These are phyloP conservation scores for Rosa chinensis DNA, from an alignment of 306 rosid species.

Conservation along the genomic window DNA sequence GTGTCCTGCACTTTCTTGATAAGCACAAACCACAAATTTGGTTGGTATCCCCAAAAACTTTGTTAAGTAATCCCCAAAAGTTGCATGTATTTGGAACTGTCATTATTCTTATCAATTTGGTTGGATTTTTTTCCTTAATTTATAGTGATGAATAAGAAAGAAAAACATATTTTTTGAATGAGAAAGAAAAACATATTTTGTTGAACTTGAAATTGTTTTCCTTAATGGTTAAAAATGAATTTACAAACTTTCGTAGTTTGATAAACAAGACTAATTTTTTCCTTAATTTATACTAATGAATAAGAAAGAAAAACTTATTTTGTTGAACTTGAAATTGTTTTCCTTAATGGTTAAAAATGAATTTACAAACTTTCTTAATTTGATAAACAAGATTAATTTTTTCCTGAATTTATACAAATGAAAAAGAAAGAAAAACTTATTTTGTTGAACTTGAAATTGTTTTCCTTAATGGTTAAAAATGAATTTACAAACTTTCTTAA, in stretches of 20 bases:
- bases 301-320: background rate
- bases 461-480: background rate
- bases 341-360: background rate
- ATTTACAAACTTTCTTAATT: background rate
- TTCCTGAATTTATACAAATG: background rate
- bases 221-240: background rate
- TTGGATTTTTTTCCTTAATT: background rate
- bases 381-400: no score
- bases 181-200: background rate
- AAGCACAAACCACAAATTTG: background rate
- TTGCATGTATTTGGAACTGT: background rate
- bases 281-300: background rate
- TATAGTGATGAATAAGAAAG: background rate
- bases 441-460: background rate
- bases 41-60: background rate
- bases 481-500: background rate
- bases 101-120: background rate
- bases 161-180: background rate
- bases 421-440: background rate
- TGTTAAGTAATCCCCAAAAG: background rate
- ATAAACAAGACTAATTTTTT: background rate
- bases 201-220: background rate
- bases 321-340: background rate
- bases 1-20: conserved; percentile 3
- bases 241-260: background rate